A percentile compares a stretch with the other conserved stretches of the same genome.
Conservation (phyloP, 805 yeast species). For the Ogataea salicorniae region DNA sequence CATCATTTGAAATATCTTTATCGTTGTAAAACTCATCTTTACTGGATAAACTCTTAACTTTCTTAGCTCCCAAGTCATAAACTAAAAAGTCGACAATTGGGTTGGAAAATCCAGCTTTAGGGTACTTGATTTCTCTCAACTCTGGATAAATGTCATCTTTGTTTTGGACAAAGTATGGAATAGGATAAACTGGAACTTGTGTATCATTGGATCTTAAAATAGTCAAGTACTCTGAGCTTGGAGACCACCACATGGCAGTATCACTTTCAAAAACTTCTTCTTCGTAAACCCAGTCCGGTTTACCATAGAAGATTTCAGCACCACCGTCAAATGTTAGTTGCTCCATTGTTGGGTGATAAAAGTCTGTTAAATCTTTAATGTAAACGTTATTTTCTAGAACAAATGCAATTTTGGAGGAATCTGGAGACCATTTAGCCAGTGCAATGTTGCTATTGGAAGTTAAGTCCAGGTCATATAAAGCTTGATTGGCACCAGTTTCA, state of each 20-base stretch:
- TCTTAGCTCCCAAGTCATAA: constrained; percentile 31
- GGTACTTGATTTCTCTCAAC: constrained; percentile 61
- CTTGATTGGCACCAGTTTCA: constrained; percentile 21
- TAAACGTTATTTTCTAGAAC: constrained; percentile 69
- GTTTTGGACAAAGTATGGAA: constrained; percentile 67
- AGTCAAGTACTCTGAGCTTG: constrained; percentile 58
- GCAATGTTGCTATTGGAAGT: constrained; percentile 31
- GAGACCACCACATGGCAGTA: constrained; percentile 85
- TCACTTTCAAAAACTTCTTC: constrained; percentile 78
- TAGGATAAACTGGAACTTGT: constrained; percentile 62
- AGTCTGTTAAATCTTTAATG: constrained; percentile 35
- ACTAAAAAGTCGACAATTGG: constrained; percentile 58
- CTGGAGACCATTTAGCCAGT: constrained; percentile 69
- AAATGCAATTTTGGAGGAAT: constrained; percentile 58
- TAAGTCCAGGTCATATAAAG: constrained; percentile 17
- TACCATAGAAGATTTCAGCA: constrained; percentile 70
- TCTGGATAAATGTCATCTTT: constrained; percentile 50
- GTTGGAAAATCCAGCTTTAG: constrained; percentile 77
- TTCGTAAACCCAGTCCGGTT: constrained; percentile 93
- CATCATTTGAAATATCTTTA: constrained; percentile 34
- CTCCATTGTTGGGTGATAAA: constrained; percentile 22
- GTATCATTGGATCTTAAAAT: constrained; percentile 70
- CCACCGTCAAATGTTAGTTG: constrained; percentile 71
- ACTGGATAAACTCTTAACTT: constrained; percentile 16
- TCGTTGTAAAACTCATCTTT: constrained; percentile 39